Evolutionary conservation across 805 yeast genomes (phyloP).

Genomic region (Spathaspora passalidarum): DNA sequence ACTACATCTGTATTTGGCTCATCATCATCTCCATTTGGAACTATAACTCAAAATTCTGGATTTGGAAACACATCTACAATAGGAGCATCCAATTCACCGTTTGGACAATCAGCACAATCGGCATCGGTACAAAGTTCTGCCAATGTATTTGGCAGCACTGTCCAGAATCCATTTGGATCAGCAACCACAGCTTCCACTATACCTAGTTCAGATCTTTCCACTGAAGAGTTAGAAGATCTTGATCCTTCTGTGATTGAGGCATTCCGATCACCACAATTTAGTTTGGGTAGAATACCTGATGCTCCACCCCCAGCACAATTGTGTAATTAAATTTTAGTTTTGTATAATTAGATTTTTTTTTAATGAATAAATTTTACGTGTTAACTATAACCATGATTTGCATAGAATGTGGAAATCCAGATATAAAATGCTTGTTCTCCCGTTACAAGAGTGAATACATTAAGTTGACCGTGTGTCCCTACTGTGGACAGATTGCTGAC

Average conservation of each 20-base stretch:
- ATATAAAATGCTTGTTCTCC: conserved; percentile 64
- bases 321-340: conserved; percentile 6
- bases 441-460: conserved; percentile 76
- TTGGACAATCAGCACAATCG: conserved; percentile 7
- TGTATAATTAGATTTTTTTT: not conserved
- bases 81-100: conserved; percentile 1
- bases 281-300: conserved; percentile 69
- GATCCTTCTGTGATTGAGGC: conserved; percentile 42
- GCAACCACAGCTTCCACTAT: not conserved
- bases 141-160: not conserved
- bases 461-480: conserved; percentile 69
- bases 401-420: conserved; percentile 71
- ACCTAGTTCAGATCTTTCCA: conserved; percentile 14
- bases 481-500: conserved; percentile 77
- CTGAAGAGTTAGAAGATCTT: conserved; percentile 31
- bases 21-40: conserved; percentile 7
- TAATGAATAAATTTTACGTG: not conserved
- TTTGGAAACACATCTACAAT: conserved; percentile 14
- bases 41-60: conserved; percentile 7
- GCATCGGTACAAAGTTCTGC: not conserved
- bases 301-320: conserved; percentile 56
- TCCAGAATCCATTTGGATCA: not conserved
- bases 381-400: conserved; percentile 62
- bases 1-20: not conserved
- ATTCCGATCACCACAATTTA: conserved; percentile 48